These are phyloP conservation scores for Colletotrichum sp. DNA, from an alignment of 2,329 filamentous ascomycete genomes.

Conservation along the genomic window DNA sequence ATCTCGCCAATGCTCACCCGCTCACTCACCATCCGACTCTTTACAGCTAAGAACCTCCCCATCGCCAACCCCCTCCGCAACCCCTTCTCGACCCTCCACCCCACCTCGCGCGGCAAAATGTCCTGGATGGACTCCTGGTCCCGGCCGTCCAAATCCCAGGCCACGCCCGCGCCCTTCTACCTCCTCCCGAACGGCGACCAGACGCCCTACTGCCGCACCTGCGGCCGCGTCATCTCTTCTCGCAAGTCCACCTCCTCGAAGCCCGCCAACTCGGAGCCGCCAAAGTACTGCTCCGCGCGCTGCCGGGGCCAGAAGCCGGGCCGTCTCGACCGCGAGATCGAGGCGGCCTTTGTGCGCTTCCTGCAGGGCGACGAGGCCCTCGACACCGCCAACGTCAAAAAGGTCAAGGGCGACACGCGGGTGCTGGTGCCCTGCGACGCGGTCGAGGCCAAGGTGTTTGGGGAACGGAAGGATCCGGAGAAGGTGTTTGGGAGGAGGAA, in stretches of 20 bases:
- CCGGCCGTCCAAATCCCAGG: conserved; percentile 41
- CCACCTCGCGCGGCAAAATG: conserved; percentile 30
- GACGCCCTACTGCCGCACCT: conserved; percentile 61
- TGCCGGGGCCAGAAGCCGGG: conserved; percentile 58
- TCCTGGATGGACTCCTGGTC: conserved; percentile 49
- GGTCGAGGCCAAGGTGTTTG: conserved; percentile 57
- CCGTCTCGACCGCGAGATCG: conserved; percentile 55
- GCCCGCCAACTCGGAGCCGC: neutral
- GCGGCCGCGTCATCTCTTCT: conserved; percentile 57
- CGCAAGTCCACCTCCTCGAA: conserved; percentile 32
- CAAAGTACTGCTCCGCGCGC: conserved; percentile 62
- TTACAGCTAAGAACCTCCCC: neutral
- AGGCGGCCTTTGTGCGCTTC: conserved; percentile 48
- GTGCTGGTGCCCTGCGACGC: conserved; percentile 53
- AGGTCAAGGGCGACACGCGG: conserved; percentile 53
- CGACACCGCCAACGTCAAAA: conserved; percentile 24
- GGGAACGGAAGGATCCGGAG: conserved; percentile 44
- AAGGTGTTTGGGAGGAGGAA: conserved; percentile 44
- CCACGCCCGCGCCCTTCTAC: conserved; percentile 59
- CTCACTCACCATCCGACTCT: neutral
- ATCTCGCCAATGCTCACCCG: neutral
- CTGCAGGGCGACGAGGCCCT: conserved; percentile 26
- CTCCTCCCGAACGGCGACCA: conserved; percentile 49
- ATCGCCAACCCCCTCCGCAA: neutral
- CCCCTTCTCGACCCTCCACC: neutral